Conservation (phyloP, 208 protist species). For the Trichomonas gallinae region DNA sequence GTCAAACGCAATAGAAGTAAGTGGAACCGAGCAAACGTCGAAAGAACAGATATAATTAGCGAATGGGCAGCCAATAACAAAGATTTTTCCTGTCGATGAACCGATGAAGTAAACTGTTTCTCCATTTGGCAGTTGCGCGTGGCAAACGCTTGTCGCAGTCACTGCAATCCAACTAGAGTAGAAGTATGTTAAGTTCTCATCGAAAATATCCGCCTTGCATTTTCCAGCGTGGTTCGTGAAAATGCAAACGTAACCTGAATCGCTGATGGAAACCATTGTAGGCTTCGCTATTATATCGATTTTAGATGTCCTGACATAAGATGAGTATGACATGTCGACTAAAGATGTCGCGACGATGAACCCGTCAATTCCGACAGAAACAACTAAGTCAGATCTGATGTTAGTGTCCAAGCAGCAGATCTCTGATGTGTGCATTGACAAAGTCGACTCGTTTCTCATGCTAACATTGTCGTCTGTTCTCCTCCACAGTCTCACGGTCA, state of each 20-base stretch:
- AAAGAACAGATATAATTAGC: not conserved
- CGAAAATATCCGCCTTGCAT: not conserved
- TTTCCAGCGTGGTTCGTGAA: not conserved
- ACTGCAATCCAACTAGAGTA: not conserved
- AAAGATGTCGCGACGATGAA: not conserved
- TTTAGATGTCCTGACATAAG: not conserved
- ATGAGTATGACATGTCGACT: not conserved
- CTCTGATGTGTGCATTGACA: not conserved
- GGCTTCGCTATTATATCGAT: not conserved
- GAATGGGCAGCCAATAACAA: not conserved
- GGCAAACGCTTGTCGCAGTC: not conserved
- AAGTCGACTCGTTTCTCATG: not conserved
- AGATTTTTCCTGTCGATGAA: not conserved
- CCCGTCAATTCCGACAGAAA: not conserved
- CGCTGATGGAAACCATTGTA: not conserved
- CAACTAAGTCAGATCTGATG: not conserved
- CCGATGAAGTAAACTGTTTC: not conserved
- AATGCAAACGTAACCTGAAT: not conserved
- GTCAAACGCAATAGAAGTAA: not conserved
- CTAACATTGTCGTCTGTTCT: too few species aligned
- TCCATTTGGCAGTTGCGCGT: not conserved
- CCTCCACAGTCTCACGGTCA: not conserved
- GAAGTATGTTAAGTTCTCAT: not conserved
- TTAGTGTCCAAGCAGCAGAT: not conserved
- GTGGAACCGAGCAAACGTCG: not conserved